Evolutionary conservation across 73 alveolate genomes (phyloP), one percentile per base, ranked within the genome.

Genomic region (Tetrahymena thermophila): DNA sequence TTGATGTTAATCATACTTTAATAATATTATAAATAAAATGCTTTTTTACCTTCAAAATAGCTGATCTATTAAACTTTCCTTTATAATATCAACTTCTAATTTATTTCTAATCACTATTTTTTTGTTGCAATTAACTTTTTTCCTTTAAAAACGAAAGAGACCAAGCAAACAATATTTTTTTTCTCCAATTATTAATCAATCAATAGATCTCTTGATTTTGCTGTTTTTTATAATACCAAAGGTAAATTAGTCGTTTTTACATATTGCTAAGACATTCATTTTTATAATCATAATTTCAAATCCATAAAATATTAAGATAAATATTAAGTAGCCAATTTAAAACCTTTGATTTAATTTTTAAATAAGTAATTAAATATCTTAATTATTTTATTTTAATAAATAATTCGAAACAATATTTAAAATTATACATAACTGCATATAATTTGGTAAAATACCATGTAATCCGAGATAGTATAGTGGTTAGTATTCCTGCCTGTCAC

Each of bases 401-500:
- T 40, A 40, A 40, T 37, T 40, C 44, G 10, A 4, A 0, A 10
- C 1, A 14, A 71, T 28, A 2, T 23, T 71, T 71, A 71, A 71
- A 28, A n/a, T 71, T 71, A 28, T 71, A 16, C 13, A 28, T 71
- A 71, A 71, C 89, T 71, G 37, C 89, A n/a, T 25, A 28, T 71
- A 10, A 28, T 71, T 71, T 71, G 4, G 40, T 28, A n/a, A 71
- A 71, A 23, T 31, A 28, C 37, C 37, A 71, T 71, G 40, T 28
- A 71, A 71, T 71, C 89, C 89, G 89, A 71, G 89, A 71, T 71
- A 71, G 89, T 71, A 71, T 71, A 71, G 89, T 71, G 89, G 89
- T 71, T 71, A 71, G 89, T 71, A 71, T 71, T 71, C 89, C 89
- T 71, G 89, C 89, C 89, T 71, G 89, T 71, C 89, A 71, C 89